Evolutionary conservation across 2,329 filamentous ascomycete genomes (phyloP).

Genomic region (Exutisphaerella laricina): DNA sequence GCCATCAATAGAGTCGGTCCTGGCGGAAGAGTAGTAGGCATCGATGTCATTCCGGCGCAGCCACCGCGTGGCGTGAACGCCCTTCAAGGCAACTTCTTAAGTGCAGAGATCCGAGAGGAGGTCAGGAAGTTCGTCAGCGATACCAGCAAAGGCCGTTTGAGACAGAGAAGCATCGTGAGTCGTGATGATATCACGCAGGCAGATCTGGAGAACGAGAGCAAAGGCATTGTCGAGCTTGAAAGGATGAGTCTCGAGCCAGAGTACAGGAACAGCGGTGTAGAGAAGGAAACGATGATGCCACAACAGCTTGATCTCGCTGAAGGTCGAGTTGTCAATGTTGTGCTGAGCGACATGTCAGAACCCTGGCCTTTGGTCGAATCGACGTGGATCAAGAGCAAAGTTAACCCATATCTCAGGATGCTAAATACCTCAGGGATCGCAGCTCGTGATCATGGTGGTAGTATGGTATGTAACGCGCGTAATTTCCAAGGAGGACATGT

Average conservation of each 20-base stretch:
- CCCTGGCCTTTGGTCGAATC: conserved; percentile 80
- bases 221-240: conserved; percentile 64
- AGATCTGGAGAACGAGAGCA: conserved; percentile 39
- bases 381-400: conserved; percentile 82
- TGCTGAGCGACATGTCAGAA: conserved; percentile 98
- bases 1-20: conserved; percentile 73
- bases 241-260: conserved; percentile 36
- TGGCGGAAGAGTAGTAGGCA: conserved; percentile 69
- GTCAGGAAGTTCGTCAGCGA: conserved; percentile 70
- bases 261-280: conserved; percentile 3
- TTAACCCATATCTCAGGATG: conserved; percentile 95
- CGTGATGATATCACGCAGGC: conserved; percentile 34
- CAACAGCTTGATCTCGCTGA: conserved; percentile 25
- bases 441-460: conserved; percentile 84
- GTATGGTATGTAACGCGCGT: conserved; percentile 66
- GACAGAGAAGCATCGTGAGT: conserved; percentile 21
- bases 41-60: conserved; percentile 88
- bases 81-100: conserved; percentile 91
- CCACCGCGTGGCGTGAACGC: conserved; percentile 88
- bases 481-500: background rate
- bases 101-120: conserved; percentile 64
- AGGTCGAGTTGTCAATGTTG: conserved; percentile 72
- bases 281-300: conserved; percentile 18
- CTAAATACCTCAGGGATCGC: conserved; percentile 93
- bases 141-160: conserved; percentile 52